phyloP scores from a whole-genome alignment of 2,329 filamentous ascomycete species.

The Fusarium compactum region DNA sequence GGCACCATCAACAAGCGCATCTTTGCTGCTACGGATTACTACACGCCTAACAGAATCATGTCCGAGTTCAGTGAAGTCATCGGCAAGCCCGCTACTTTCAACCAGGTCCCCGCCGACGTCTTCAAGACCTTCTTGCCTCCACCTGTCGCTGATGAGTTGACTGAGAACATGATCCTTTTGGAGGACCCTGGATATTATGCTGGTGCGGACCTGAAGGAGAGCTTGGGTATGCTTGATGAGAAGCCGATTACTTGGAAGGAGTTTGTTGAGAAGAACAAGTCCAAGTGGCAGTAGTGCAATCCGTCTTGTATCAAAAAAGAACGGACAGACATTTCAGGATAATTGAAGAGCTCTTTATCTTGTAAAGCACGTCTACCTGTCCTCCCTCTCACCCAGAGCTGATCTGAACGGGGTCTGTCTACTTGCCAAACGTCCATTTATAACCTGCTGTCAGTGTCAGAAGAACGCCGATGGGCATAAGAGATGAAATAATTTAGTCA shows the following conservation, averaged over 20 bases:
- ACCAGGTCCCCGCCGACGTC: conserved; percentile 49
- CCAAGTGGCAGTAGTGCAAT: conserved; percentile 44
- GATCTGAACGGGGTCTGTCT: accelerated
- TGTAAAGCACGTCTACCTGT: too few relatives aligned
- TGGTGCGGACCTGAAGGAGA: conserved; percentile 51
- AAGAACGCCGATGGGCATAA: too few relatives aligned
- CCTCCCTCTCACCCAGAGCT: accelerated
- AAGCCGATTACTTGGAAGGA: conserved; percentile 55
- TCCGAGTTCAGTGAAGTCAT: conserved; percentile 52
- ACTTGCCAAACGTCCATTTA: too few relatives aligned
- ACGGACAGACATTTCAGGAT: accelerated
- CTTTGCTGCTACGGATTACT: conserved; percentile 54
- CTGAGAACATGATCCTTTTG: conserved; percentile 59
- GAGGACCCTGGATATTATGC: conserved; percentile 57
- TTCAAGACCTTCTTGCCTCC: conserved; percentile 53
- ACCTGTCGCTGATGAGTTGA: conserved; percentile 51
- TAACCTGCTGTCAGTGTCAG: too few relatives aligned
- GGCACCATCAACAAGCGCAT: conserved; percentile 50
- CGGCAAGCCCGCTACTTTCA: conserved; percentile 50
- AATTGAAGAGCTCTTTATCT: background rate
- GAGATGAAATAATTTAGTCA: accelerated
- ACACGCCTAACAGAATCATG: conserved; percentile 50
- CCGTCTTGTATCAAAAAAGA: accelerated
- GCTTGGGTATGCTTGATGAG: conserved; percentile 51
- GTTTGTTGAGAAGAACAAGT: conserved; percentile 51